Conservation (phyloP, 148 eudicot species). For the Rhododendron ferrugineum region DNA sequence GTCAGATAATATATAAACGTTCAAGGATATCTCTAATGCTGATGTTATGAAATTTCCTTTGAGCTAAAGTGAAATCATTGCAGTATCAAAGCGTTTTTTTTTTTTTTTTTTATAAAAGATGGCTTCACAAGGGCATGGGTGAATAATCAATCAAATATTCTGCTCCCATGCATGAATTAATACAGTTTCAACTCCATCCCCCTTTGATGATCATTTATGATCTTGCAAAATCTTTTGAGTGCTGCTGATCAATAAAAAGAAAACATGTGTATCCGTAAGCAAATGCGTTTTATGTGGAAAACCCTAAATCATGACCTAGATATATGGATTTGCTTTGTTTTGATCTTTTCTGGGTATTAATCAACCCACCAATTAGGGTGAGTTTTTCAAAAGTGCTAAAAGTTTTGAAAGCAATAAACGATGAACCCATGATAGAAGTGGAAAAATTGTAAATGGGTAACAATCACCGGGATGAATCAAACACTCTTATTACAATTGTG, state of each 20-base stretch:
- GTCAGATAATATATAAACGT: neutral
- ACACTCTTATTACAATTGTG: neutral
- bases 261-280: neutral
- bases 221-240: neutral
- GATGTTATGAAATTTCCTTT: neutral
- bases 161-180: neutral
- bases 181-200: neutral
- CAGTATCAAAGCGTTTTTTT: neutral
- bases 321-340: no score
- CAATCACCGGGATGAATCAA: neutral
- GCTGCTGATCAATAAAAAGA: neutral
- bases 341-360: no score
- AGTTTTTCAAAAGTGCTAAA: no score
- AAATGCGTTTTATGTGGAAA: neutral
- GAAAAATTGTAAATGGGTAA: no score
- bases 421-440: no score
- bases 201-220: neutral
- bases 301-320: no score
- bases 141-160: neutral
- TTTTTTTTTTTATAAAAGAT: no score
- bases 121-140: neutral
- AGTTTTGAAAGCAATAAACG: no score
- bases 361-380: no score
- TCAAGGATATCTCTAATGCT: neutral
- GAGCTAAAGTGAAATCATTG: conserved; percentile 3